These are phyloP conservation scores for Tillandsia fasciculata DNA, from an alignment of 176 grass and related monocot species.

Conservation along the genomic window DNA sequence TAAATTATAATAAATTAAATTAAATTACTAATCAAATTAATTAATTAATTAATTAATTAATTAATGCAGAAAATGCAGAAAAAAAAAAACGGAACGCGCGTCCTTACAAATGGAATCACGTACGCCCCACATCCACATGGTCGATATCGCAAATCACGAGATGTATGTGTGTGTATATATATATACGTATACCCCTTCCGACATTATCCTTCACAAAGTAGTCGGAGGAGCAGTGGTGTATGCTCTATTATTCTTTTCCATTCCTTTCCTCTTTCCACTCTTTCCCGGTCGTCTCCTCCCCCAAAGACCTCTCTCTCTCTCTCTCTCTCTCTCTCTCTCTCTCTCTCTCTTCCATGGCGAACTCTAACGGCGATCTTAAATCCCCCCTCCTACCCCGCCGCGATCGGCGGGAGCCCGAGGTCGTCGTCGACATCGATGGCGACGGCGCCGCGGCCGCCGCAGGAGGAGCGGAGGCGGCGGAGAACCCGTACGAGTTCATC, in stretches of 20 bases:
- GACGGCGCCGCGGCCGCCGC: constrained; percentile 5
- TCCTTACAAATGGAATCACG: too few species aligned
- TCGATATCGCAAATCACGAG: too few species aligned
- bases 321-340: background rate
- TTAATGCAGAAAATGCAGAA: too few species aligned
- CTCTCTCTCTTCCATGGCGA: background rate
- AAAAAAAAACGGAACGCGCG: too few species aligned
- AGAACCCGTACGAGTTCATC: constrained; percentile 28
- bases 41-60: too few species aligned
- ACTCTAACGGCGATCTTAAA: constrained; percentile 28
- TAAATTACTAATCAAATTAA: too few species aligned
- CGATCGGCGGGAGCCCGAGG: constrained; percentile 12
- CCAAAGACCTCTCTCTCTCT: constrained; percentile 20
- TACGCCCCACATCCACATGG: too few species aligned
- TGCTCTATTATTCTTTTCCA: background rate
- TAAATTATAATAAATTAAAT: too few species aligned
- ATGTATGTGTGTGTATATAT: too few species aligned
- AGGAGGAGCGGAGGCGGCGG: background rate
- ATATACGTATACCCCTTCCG: too few species aligned
- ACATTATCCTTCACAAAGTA: too few species aligned
- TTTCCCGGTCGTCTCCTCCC: constrained; percentile 2
- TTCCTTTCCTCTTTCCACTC: constrained; percentile 3
- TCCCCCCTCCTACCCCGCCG: constrained; percentile 38
- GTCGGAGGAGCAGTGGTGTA: too few species aligned
- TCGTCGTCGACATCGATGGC: constrained; percentile 25